phyloP scores from a whole-genome alignment of 352 stramenopile species.

The Peronosclerospora sorghi region DNA sequence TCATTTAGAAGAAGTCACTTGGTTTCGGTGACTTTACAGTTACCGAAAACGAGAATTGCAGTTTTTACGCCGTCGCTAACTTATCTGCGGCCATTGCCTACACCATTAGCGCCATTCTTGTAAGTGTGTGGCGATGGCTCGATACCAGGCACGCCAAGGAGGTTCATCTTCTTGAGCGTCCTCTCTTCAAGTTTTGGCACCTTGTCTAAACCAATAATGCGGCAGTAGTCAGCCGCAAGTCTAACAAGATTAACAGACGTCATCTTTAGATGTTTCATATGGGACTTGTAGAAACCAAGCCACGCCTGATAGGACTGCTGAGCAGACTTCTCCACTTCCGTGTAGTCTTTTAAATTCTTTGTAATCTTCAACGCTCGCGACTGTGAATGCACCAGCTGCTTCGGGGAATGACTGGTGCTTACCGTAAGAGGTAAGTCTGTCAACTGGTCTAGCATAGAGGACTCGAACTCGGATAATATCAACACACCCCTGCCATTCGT shows the following conservation, averaged over 20 bases:
- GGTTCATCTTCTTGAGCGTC: conserved; percentile 74
- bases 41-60: no score
- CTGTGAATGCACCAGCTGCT: conserved; percentile 11
- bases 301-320: conserved; percentile 89
- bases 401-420: conserved; percentile 6
- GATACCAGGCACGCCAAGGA: conserved; percentile 72
- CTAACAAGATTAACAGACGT: conserved; percentile 48
- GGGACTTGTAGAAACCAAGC: conserved; percentile 91
- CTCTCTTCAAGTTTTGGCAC: conserved; percentile 80
- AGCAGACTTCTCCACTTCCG: conserved; percentile 63
- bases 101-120: conserved; percentile 15
- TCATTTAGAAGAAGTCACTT: no score
- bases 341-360: conserved; percentile 27
- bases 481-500: conserved; percentile 80
- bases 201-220: conserved; percentile 46
- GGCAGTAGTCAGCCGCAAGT: conserved; percentile 53
- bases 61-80: no score
- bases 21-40: no score
- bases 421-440: conserved; percentile 46
- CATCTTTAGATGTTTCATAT: conserved; percentile 44
- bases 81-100: conserved; percentile 21
- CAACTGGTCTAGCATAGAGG: conserved; percentile 52
- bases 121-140: conserved; percentile 29
- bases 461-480: conserved; percentile 82
- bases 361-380: conserved; percentile 24